These are phyloP conservation scores for Aquilaria agallochum DNA, from an alignment of 441 rosid species.

Conservation along the genomic window DNA sequence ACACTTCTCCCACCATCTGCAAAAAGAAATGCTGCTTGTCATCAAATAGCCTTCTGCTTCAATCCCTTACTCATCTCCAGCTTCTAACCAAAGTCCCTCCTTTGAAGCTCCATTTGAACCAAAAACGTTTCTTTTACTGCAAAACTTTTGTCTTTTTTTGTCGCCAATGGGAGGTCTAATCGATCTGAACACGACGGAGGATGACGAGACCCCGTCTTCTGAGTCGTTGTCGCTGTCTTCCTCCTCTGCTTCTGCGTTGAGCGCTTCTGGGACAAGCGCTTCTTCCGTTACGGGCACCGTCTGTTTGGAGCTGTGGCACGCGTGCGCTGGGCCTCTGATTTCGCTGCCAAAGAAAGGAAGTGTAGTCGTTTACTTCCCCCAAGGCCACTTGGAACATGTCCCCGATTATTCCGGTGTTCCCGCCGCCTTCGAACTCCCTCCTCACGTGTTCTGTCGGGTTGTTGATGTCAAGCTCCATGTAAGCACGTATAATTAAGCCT, in stretches of 20 bases:
- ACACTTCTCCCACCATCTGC: slow-evolving; percentile 7
- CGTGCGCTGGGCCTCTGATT: slow-evolving; percentile 94
- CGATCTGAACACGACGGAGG: slow-evolving; percentile 93
- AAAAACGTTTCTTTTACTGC: slow-evolving; percentile 8
- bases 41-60: slow-evolving; percentile 21
- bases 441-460: slow-evolving; percentile 87
- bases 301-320: slow-evolving; percentile 96
- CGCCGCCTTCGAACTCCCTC: slow-evolving; percentile 57
- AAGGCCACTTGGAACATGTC: slow-evolving; percentile 88
- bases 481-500: slow-evolving; percentile 13
- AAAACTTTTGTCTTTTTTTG: neutral
- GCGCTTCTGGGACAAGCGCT: slow-evolving; percentile 23
- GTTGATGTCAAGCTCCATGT: slow-evolving; percentile 96
- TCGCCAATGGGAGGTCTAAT: slow-evolving; percentile 63
- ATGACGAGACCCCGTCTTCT: slow-evolving; percentile 72
- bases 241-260: slow-evolving; percentile 44
- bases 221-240: slow-evolving; percentile 56
- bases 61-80: slow-evolving; percentile 8
- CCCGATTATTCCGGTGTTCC: slow-evolving; percentile 54
- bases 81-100: slow-evolving; percentile 9
- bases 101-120: neutral
- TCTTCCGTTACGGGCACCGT: slow-evolving; percentile 36
- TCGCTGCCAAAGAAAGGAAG: slow-evolving; percentile 84
- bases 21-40: slow-evolving; percentile 24
- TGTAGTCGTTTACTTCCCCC: slow-evolving; percentile 85